phyloP scores from a whole-genome alignment of 1,139 yeast species.

The Eremothecium gossypii region DNA sequence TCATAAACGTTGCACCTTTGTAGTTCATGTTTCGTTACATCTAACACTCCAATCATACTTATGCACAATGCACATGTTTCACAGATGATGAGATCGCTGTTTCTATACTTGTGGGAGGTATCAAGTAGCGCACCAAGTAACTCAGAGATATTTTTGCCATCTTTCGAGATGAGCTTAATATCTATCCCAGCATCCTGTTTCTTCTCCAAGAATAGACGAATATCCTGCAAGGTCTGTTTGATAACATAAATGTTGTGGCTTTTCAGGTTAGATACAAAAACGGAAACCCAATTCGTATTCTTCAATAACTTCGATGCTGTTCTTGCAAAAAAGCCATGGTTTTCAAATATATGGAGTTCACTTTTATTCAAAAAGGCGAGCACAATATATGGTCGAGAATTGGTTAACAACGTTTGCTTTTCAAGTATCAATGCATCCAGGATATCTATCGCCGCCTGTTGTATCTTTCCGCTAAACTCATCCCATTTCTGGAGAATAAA shows the following conservation, averaged over 20 bases:
- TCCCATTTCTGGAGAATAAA: slow-evolving; percentile 58
- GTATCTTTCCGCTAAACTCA: slow-evolving; percentile 40
- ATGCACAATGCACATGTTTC: slow-evolving; percentile 57
- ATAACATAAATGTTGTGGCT: slow-evolving; percentile 61
- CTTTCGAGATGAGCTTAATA: slow-evolving; percentile 10
- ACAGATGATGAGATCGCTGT: slow-evolving; percentile 42
- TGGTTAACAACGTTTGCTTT: slow-evolving; percentile 36
- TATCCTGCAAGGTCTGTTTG: slow-evolving; percentile 65
- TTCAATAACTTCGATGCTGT: slow-evolving; percentile 17
- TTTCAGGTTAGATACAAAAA: slow-evolving; percentile 24
- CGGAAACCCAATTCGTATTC: slow-evolving; percentile 22
- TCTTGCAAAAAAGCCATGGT: slow-evolving; percentile 37
- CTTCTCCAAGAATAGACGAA: slow-evolving; percentile 40
- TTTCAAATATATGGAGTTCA: slow-evolving; percentile 25
- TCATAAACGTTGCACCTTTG: slow-evolving; percentile 38
- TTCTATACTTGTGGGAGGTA: slow-evolving; percentile 50
- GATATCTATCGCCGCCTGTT: slow-evolving; percentile 49
- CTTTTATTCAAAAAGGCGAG: slow-evolving; percentile 20
- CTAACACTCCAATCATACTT: slow-evolving; percentile 72
- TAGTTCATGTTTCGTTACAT: slow-evolving; percentile 50
- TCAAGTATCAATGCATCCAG: slow-evolving; percentile 67
- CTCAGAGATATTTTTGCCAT: slow-evolving; percentile 20
- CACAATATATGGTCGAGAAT: slow-evolving; percentile 29
- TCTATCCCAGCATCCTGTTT: slow-evolving; percentile 22
- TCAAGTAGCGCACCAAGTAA: slow-evolving; percentile 51